A percentile compares a stretch with the other conserved stretches of the same genome.
phyloP scores from a whole-genome alignment of 2,329 filamentous ascomycete genomes.

The Apiospora pterosperma region DNA sequence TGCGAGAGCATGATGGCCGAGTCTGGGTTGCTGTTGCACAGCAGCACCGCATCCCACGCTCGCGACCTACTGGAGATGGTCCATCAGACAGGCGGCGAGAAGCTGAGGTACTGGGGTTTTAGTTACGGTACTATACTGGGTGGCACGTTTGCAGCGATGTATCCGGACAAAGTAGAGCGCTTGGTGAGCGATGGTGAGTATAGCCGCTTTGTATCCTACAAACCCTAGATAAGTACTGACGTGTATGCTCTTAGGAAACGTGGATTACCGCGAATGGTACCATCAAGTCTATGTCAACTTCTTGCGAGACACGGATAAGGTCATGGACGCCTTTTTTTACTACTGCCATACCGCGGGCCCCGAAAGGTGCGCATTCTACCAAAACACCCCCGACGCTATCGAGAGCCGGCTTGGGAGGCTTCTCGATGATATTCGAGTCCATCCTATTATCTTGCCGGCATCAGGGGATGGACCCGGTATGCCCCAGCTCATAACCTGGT shows the following conservation, averaged over 20 bases:
- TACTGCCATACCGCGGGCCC: too few relatives aligned
- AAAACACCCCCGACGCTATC: too few relatives aligned
- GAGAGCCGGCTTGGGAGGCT: too few relatives aligned
- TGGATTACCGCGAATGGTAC: conserved; percentile 54
- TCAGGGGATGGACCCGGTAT: too few relatives aligned
- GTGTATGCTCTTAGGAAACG: too few relatives aligned
- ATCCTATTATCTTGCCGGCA: too few relatives aligned
- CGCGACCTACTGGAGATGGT: conserved; percentile 47
- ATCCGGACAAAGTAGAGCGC: conserved; percentile 46
- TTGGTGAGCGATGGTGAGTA: conserved; percentile 52
- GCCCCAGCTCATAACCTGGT: too few relatives aligned
- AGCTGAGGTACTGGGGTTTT: conserved; percentile 51
- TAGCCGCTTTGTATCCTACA: conserved; percentile 13
- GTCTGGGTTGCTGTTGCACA: conserved; percentile 33
- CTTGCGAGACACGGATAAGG: conserved; percentile 7
- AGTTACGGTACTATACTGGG: conserved; percentile 53
- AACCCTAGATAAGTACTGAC: too few relatives aligned
- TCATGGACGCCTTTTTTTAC: conserved; percentile 20
- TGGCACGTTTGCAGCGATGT: conserved; percentile 49
- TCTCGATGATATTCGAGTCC: too few relatives aligned
- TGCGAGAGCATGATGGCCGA: conserved; percentile 6
- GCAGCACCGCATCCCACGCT: conserved; percentile 41
- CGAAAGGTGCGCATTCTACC: too few relatives aligned
- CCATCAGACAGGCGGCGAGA: conserved; percentile 35
- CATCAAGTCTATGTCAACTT: conserved; percentile 35